Percentiles rank a stretch among this genome's conserved stretches.
phyloP scores from a whole-genome alignment of 768 basidiomycete genomes.

The Paxillus rubicundulus region DNA sequence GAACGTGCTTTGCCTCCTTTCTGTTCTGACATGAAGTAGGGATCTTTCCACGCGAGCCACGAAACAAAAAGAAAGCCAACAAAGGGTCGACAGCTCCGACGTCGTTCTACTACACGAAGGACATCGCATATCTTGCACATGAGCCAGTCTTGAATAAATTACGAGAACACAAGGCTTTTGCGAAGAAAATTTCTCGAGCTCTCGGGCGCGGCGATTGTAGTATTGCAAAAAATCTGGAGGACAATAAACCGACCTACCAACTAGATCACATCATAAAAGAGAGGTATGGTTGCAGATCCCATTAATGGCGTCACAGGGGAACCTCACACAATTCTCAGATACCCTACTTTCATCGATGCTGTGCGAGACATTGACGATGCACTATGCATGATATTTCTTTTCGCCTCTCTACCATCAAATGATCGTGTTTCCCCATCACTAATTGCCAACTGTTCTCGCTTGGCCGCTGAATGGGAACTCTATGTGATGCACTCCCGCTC shows the following conservation, averaged over 20 bases:
- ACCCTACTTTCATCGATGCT: conserved; percentile 95
- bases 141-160: conserved; percentile 93
- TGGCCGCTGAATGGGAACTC: conserved; percentile 95
- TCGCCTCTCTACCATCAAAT: conserved; percentile 87
- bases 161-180: conserved; percentile 96
- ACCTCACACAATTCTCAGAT: conserved; percentile 48
- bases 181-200: conserved; percentile 92
- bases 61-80: conserved; percentile 88
- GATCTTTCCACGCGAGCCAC: conserved; percentile 96
- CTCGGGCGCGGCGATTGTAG: conserved; percentile 95
- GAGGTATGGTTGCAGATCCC: conserved; percentile 50
- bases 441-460: conserved; percentile 84
- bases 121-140: conserved; percentile 95
- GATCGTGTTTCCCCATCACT: conserved; percentile 77
- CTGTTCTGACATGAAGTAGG: conserved; percentile 46
- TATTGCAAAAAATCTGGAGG: conserved; percentile 89
- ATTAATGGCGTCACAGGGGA: neutral
- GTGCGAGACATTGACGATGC: conserved; percentile 96
- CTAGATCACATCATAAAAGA: conserved; percentile 98
- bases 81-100: conserved; percentile 97
- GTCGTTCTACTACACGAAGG: conserved; percentile 97
- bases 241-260: conserved; percentile 86
- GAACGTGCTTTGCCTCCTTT: neutral
- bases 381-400: conserved; percentile 91
- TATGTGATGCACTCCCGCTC: conserved; percentile 87